Evolutionary conservation across 208 protist species (phyloP), one percentile per base, ranked within the genome.

Genomic region (Trypanosomatidae sp.): DNA sequence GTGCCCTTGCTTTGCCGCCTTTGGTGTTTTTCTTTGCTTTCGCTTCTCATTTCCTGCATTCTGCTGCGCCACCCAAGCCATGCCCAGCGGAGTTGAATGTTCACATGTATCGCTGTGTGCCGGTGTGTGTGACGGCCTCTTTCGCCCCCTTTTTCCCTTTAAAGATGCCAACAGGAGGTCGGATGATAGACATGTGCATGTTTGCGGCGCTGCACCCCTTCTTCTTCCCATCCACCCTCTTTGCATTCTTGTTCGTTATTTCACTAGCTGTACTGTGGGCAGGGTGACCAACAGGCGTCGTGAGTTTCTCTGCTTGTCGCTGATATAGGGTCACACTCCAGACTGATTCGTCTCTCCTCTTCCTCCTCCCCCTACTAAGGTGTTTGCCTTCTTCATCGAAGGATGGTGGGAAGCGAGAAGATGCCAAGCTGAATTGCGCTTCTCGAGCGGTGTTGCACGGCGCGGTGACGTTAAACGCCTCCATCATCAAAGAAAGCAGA

Each of bases 341-440:
- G 46, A 49, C 12, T 15, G 46, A 17, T 49, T 49, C n/a, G n/a
- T 22, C 4, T 25, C 10, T 3, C 15, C 17, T 58, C 25, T 22
- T 71, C 41, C 62, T 53, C 52, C 17, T 69, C 25, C 22, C 28
- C 58, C 59, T 52, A 13, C 44, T 43, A 49, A 65, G 39, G 22
- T 19, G 6, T 46, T 19, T 7, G 59, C 59, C 6, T 17, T 22
- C 59, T 3, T 43, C 15, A 1, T 12, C 33, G 8, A 2, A 65
- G 33, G 6, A 22, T 65, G 39, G 33, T 22, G 19, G 39, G 22
- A 41, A 25, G 2, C 17, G 19, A 19, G 19, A 13, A n/a, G 19
- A 43, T 7, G 39, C 36, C 3, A 43, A 13, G 12, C 0, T 4
- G 59, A 17, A 15, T 4, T 5, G 36, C 33, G 19, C 19, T 17